phyloP scores from a whole-genome alignment of 2,329 filamentous ascomycete species.

The Incumbomyces delicatus region DNA sequence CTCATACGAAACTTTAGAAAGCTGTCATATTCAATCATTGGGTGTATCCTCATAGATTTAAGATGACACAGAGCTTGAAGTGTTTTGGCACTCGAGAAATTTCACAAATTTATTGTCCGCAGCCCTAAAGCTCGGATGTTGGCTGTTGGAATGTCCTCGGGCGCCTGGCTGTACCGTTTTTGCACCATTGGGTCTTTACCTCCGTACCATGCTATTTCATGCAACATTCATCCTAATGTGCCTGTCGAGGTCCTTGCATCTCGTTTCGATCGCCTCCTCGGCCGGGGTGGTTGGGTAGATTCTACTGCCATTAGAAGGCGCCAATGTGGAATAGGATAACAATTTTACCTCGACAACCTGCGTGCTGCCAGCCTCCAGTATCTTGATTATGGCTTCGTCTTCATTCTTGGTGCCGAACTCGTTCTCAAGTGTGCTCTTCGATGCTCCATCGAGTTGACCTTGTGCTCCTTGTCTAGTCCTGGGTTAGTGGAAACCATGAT shows the following conservation, averaged over 20 bases:
- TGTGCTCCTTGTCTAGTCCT: constrained; percentile 67
- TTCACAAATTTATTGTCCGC: no score
- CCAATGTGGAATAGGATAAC: not conserved
- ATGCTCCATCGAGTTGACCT: constrained; percentile 66
- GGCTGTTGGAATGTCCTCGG: no score
- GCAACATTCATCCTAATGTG: constrained; percentile 7
- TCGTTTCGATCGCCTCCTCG: constrained; percentile 18
- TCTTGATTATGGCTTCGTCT: constrained; percentile 72
- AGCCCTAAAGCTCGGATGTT: no score
- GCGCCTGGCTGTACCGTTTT: no score
- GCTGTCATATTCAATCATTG: no score
- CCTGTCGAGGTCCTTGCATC: constrained; percentile 15
- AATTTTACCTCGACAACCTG: constrained; percentile 50
- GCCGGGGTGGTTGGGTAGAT: constrained; percentile 10
- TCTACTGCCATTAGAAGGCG: not conserved
- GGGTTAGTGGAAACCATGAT: not conserved
- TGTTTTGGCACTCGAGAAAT: no score
- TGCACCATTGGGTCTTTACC: no score
- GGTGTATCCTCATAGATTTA: no score
- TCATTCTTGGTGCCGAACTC: constrained; percentile 77
- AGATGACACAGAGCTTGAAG: no score
- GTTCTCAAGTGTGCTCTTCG: constrained; percentile 63
- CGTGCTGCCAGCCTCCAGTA: constrained; percentile 64
- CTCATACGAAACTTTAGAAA: no score
- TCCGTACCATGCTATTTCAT: no score